phyloP scores from a whole-genome alignment of 169 alveolate genomes.

The Cryptosporidium felis region DNA sequence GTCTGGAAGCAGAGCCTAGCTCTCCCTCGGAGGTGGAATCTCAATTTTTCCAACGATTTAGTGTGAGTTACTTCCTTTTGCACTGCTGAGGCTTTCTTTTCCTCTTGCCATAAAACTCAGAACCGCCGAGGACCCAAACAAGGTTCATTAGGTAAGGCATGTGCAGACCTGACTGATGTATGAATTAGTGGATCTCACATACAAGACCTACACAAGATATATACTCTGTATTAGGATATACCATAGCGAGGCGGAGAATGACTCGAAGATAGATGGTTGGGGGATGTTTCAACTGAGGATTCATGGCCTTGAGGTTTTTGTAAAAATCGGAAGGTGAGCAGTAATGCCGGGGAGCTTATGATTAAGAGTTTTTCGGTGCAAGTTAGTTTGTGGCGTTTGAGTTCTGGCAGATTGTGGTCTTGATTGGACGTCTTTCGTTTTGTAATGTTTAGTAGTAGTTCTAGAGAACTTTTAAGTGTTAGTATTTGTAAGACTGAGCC shows the following conservation, averaged over 20 bases:
- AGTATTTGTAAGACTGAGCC: background rate
- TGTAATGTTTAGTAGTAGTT: background rate
- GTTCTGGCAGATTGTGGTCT: background rate
- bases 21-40: no score
- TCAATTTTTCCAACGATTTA: background rate
- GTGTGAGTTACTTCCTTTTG: background rate
- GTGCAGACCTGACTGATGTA: no score
- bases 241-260: no score
- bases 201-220: no score
- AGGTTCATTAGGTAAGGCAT: no score
- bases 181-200: no score
- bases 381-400: background rate
- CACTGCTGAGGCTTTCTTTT: background rate
- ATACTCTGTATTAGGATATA: no score
- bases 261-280: no score
- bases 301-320: no score
- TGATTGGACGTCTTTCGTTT: background rate
- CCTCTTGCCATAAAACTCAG: background rate
- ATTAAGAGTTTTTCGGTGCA: conserved; percentile 11
- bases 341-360: background rate
- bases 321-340: background rate
- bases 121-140: background rate
- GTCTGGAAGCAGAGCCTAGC: background rate
- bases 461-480: conserved; percentile 12
- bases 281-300: no score